Evolutionary conservation across 2,329 filamentous ascomycete species (phyloP), one percentile per base, ranked within the genome.

Genomic region (Xylaria sp.): DNA sequence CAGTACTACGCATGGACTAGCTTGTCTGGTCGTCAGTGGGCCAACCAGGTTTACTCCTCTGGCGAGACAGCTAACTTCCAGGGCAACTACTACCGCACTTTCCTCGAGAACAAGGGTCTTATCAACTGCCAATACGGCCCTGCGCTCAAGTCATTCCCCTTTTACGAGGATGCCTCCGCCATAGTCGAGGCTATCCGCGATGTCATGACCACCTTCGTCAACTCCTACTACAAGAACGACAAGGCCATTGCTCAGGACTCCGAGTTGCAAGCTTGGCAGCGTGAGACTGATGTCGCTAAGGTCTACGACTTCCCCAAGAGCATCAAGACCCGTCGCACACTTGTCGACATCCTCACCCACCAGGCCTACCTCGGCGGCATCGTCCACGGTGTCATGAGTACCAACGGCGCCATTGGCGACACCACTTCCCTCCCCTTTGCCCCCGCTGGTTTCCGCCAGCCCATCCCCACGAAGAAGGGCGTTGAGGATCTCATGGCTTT

Each of bases 221-320:
- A 78, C 40, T 77, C 80, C 0, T 83, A 81, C 71, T 84, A 84
- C 70, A 3, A 60, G 2, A 67, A 65, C 28, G 72, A 78, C 49
- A 51, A 55, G 1, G 70, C 69, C 6, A 64, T 83, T 9, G 53
- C 57, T 1, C 54, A 59, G 3, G 82, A 84, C 65, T 21, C 47
- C 0, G 81, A 83, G 61, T 68, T 83, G 1, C 76, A 79, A 57
- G 72, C 72, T n/a, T 83, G 80, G 80, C 73, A 80, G 28, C 46
- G 53, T 1, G 80, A 83, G 71, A 78, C 77, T 23, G 75, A 71
- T 51, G 61, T 67, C 1, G 80, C 79, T 0, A 52, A 74, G 57
- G 75, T 74, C 0, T 68, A 78, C 31, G 78, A 82, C 68, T 81
- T 83, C 70, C 80, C 66, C n/a, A 49, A 78, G n/a, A 61, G 69